These are phyloP conservation scores for Neurospora sp. DNA, from an alignment of 495 filamentous ascomycete species.

Conservation along the genomic window DNA sequence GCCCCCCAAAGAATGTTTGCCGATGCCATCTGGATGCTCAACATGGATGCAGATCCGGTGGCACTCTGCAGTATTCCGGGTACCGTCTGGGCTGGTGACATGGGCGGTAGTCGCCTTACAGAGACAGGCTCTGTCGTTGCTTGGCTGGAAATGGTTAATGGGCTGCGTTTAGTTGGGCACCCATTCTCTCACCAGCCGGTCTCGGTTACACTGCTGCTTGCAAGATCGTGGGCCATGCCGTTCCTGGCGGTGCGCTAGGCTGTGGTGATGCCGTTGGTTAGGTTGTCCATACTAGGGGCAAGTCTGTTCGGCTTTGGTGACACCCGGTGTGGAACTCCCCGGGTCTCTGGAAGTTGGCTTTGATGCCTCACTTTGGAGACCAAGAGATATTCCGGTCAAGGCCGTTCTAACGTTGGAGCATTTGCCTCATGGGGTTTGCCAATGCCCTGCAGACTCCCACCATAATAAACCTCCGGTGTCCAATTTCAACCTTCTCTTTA, in stretches of 20 bases:
- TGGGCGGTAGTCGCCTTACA: background rate
- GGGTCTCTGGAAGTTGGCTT: no score
- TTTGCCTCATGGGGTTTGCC: no score
- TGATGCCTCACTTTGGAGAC: no score
- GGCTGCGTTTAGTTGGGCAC: background rate
- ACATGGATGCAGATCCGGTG: background rate
- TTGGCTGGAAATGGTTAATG: background rate
- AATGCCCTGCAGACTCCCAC: background rate
- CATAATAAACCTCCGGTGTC: background rate
- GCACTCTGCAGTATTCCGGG: background rate
- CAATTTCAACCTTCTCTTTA: background rate
- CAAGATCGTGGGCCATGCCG: background rate
- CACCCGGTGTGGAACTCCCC: no score
- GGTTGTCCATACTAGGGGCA: background rate
- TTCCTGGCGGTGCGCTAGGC: background rate
- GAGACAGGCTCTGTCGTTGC: background rate
- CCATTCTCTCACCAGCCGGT: background rate
- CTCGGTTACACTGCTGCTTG: background rate
- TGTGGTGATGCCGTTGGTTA: background rate
- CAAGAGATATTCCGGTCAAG: no score
- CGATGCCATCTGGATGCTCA: background rate
- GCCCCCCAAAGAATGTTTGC: background rate
- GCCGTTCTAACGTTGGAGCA: no score
- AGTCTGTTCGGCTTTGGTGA: no score
- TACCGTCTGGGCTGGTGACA: background rate